Evolutionary conservation across 768 basidiomycete species (phyloP).

Genomic region (Auricularia auricula-judae): DNA sequence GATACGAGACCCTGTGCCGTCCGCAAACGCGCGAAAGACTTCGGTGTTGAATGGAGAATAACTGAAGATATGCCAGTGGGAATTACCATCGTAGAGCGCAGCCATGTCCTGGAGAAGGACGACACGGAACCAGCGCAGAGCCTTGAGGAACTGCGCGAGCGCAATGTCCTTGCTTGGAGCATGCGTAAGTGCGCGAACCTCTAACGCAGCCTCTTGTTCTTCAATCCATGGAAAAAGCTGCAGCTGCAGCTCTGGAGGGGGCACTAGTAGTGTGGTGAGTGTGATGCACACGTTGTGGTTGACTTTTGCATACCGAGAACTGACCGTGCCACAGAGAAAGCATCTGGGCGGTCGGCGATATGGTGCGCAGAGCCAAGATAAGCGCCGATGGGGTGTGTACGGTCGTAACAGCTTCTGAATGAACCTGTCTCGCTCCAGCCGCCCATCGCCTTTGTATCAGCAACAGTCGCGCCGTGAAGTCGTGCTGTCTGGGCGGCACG

Average conservation of each 20-base stretch:
- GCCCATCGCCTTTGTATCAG: constrained; percentile 22
- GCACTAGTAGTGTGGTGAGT: constrained; percentile 7
- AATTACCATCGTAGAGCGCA: constrained; percentile 15
- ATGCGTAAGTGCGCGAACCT: neutral
- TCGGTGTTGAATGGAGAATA: constrained; percentile 18
- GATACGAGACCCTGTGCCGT: constrained; percentile 7
- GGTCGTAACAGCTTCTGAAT: constrained; percentile 20
- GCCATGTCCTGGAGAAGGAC: constrained; percentile 28
- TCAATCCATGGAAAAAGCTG: constrained; percentile 21
- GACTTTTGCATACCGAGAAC: constrained; percentile 12
- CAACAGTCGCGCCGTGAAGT: constrained; percentile 17
- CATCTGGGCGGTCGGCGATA: constrained; percentile 16
- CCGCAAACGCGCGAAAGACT: constrained; percentile 14
- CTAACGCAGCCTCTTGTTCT: constrained; percentile 9
- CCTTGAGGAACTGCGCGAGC: constrained; percentile 17
- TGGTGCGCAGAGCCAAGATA: constrained; percentile 23
- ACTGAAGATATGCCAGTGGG: constrained; percentile 15
- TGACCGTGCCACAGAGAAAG: constrained; percentile 16
- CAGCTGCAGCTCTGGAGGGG: constrained; percentile 11
- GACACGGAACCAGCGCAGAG: constrained; percentile 15
- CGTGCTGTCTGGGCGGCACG: constrained; percentile 20
- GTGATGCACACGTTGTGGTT: neutral
- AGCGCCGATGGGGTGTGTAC: constrained; percentile 17
- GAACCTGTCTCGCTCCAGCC: constrained; percentile 18
- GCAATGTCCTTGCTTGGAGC: constrained; percentile 15